These are phyloP conservation scores for Chlamydomonas schloesseri DNA, from an alignment of 139 green algal genomes.

Conservation along the genomic window DNA sequence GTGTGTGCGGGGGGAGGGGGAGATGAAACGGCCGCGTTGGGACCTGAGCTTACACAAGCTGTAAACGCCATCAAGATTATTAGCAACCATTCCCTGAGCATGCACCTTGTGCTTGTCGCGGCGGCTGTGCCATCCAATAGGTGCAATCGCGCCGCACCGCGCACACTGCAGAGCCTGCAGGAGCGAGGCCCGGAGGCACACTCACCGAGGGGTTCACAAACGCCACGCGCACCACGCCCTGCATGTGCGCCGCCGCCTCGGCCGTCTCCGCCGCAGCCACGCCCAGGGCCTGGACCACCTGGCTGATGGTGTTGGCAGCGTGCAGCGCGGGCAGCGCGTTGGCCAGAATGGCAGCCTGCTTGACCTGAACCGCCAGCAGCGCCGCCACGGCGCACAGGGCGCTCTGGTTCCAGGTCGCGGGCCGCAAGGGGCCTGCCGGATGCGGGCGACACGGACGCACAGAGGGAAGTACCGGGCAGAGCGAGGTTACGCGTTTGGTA, in stretches of 20 bases:
- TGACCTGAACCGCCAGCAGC: not conserved
- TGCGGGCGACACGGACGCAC: not conserved
- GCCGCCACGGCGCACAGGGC: not conserved
- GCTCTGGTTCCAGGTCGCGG: not conserved
- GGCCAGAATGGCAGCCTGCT: not conserved
- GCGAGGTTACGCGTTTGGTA: not conserved
- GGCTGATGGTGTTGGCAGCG: not conserved
- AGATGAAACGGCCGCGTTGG: too few species aligned
- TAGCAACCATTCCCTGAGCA: too few species aligned
- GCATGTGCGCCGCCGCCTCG: not conserved
- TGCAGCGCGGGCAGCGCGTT: not conserved
- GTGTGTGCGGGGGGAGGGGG: not conserved
- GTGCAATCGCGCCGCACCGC: too few species aligned
- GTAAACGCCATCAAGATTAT: too few species aligned
- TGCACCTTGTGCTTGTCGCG: too few species aligned
- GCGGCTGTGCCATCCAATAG: too few species aligned
- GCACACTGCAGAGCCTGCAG: too few species aligned
- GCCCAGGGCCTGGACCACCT: constrained; percentile 6
- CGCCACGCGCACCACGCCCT: not conserved
- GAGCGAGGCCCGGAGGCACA: too few species aligned
- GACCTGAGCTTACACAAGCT: too few species aligned
- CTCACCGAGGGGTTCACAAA: constrained; percentile 6
- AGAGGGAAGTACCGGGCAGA: not conserved
- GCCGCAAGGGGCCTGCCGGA: not conserved
- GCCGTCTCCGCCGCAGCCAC: constrained; percentile 24